Conservation (phyloP, 768 basidiomycete genomes). For the Suillus clintonianus region DNA sequence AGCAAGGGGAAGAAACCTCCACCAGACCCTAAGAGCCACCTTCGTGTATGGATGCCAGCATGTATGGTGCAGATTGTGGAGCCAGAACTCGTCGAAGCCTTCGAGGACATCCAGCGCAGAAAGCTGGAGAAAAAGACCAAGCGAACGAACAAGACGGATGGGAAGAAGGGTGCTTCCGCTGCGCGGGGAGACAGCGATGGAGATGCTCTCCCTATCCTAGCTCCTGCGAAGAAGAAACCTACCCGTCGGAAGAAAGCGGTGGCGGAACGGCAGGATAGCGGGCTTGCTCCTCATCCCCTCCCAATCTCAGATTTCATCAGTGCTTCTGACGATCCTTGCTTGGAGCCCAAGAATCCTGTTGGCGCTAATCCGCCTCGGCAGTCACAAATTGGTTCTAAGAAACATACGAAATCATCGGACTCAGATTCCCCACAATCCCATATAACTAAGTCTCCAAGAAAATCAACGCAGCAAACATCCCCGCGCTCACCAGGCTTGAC, state of each 20-base stretch:
- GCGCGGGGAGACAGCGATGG: slow-evolving; percentile 8
- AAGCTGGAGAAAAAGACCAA: slow-evolving; percentile 54
- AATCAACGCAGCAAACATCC: slow-evolving; percentile 11
- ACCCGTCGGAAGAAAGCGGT: background rate
- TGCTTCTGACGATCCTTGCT: background rate
- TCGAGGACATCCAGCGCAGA: slow-evolving; percentile 47
- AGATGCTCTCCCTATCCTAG: background rate
- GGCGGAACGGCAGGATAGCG: background rate
- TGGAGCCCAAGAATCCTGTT: background rate
- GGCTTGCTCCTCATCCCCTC: background rate
- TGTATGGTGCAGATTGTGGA: slow-evolving; percentile 71
- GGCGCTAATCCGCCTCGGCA: background rate
- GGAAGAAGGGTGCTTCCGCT: slow-evolving; percentile 19
- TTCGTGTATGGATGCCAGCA: slow-evolving; percentile 83
- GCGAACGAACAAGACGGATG: slow-evolving; percentile 31
- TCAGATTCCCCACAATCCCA: slow-evolving; percentile 26
- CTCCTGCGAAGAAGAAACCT: background rate
- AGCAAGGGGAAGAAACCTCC: slow-evolving; percentile 42
- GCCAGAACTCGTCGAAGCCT: slow-evolving; percentile 64
- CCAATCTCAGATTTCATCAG: background rate
- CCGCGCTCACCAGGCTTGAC: slow-evolving; percentile 12
- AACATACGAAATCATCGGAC: slow-evolving; percentile 7
- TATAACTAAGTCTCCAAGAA: slow-evolving; percentile 19
- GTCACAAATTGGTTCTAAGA: background rate
- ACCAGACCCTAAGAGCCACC: slow-evolving; percentile 50